Evolutionary conservation across 139 green algal species (phyloP), one percentile per base, ranked within the genome.

Genomic region (Tetraselmis striata): DNA sequence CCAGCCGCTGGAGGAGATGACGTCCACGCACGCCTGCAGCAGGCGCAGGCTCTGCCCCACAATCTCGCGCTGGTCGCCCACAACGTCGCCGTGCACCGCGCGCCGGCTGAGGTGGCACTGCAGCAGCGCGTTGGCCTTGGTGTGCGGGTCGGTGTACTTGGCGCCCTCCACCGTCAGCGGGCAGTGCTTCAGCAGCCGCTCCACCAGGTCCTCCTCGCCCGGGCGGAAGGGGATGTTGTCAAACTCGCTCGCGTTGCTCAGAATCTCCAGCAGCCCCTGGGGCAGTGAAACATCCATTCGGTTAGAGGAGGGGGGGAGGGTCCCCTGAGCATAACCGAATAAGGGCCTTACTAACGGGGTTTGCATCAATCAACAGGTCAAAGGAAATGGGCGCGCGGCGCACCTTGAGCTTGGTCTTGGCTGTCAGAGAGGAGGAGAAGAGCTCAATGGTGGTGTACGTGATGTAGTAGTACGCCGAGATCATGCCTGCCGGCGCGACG

Each of bases 381-480:
- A n/a, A 27, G 59, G 25, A 27, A 24, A 76, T 27, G 59, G 59
- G 24, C n/a, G n/a, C 1, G 0, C n/a, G n/a, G n/a, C 80, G 28
- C 80, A 85, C 83, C 88, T 95, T 96, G 29, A 95, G 86, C 91
- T 98, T 98, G 32, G 95, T 98, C 92, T 99, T 99, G 75, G 93
- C 90, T 0, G 90, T 94, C 30, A 99, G 87, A 18, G 89, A 95
- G 32, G 89, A 88, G 23, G 90, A 83, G 83, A 98, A 97, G 25
- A 98, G 90, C 92, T 99, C 96, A 30, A 99, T 93, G 45, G 97
- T 99, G 80, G 94, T 98, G 93, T 98, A 99, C 31, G 87, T 85
- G 76, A 98, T 92, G 92, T 98, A 97, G 90, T 99, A 99, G 88
- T 98, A 98, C 27, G 95, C 90, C 11, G 94, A 93, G 81, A 99